A percentile compares a stretch with the other conserved stretches of the same genome.
phyloP scores from a whole-genome alignment of 306 rosid genomes.

The Quercus parvula region DNA sequence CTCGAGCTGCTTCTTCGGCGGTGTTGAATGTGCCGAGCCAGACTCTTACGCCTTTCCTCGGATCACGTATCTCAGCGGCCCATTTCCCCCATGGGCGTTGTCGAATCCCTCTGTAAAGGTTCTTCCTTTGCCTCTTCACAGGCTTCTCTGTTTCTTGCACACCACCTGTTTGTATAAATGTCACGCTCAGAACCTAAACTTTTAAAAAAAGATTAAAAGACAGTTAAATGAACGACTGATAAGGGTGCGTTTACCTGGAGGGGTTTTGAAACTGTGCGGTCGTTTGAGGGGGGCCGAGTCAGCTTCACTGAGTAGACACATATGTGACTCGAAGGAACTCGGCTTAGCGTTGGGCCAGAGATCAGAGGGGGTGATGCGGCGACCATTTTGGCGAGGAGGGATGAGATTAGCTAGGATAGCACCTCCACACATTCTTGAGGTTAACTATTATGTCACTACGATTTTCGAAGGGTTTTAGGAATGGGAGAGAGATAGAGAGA shows the following conservation, averaged over 20 bases:
- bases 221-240: too few relatives aligned
- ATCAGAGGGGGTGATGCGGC: constrained; percentile 40
- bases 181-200: not conserved
- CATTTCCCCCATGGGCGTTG: constrained; percentile 99
- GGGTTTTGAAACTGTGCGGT: constrained; percentile 2
- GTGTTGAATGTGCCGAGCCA: constrained; percentile 96
- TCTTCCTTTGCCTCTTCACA: constrained; percentile 72
- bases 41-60: constrained; percentile 88
- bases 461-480: not conserved
- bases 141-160: constrained; percentile 51
- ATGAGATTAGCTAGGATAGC: constrained; percentile 63
- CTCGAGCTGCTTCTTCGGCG: constrained; percentile 93
- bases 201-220: not conserved
- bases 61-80: constrained; percentile 97
- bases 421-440: constrained; percentile 73
- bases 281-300: constrained; percentile 28
- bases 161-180: constrained; percentile 29
- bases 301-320: not conserved
- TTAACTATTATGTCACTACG: too few relatives aligned
- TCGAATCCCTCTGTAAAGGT: constrained; percentile 82
- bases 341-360: constrained; percentile 55
- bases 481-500: not conserved
- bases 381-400: constrained; percentile 56
- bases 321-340: constrained; percentile 21
- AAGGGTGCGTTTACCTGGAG: constrained; percentile 37